Evolutionary conservation across 2,329 filamentous ascomycete species (phyloP).

Genomic region (Fusarium acutatum): DNA sequence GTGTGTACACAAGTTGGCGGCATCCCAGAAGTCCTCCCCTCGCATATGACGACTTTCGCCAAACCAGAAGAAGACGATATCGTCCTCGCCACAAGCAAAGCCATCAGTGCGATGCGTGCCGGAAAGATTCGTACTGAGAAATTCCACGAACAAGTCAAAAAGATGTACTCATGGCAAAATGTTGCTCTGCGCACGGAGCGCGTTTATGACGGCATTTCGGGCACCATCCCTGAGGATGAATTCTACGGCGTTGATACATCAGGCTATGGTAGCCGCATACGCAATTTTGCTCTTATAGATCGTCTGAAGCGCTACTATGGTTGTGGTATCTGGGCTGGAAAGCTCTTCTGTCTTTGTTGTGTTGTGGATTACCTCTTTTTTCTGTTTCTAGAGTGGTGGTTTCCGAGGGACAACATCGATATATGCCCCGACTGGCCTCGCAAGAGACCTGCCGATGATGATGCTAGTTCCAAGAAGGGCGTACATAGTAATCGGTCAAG

Average conservation of each 20-base stretch:
- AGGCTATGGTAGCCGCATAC: slow-evolving; percentile 74
- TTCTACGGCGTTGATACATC: slow-evolving; percentile 85
- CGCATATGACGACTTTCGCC: slow-evolving; percentile 97
- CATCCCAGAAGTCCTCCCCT: slow-evolving; percentile 93
- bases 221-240: slow-evolving; percentile 83
- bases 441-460: slow-evolving; percentile 60
- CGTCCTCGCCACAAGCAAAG: slow-evolving; percentile 86
- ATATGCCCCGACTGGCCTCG: slow-evolving; percentile 91
- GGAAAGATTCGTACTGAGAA: slow-evolving; percentile 90
- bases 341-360: slow-evolving; percentile 93
- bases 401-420: slow-evolving; percentile 86
- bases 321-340: slow-evolving; percentile 97
- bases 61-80: slow-evolving; percentile 97
- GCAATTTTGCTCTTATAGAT: slow-evolving; percentile 93
- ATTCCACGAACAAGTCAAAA: slow-evolving; percentile 96
- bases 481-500: slow-evolving; percentile 45
- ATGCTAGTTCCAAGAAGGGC: slow-evolving; percentile 40
- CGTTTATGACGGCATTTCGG: slow-evolving; percentile 93
- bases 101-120: slow-evolving; percentile 84
- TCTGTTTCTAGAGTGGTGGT: slow-evolving; percentile 86
- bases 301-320: slow-evolving; percentile 96
- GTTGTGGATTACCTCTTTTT: slow-evolving; percentile 94
- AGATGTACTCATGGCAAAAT: slow-evolving; percentile 99
- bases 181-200: slow-evolving; percentile 93
- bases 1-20: slow-evolving; percentile 97